Base-by-base conservation (phyloP, 225 moss, liverwort and hornwort species). In the Asterella californica region DNA sequence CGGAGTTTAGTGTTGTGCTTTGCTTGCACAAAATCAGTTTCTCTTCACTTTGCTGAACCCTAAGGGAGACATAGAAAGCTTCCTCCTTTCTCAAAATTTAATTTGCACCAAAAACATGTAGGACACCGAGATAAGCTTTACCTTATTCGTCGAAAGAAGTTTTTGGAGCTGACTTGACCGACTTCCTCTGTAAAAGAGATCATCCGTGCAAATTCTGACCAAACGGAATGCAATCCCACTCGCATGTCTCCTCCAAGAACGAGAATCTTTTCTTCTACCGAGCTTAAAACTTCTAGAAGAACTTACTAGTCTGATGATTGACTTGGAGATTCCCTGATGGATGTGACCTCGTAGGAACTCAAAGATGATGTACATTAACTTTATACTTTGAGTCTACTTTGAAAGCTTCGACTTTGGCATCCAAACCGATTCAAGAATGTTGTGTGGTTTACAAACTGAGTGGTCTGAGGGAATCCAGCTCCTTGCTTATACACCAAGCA, bases 111-210 rank as follows among this genome's bases (percentile, higher is more conserved):
- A 29, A 30, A 42, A 7, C 42, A 42, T 32, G 27, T 25, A n/a
- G n/a, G 30, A n/a, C 21, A 64, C 25, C 6, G 10, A 45, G 8
- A 42, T 17, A 70, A 25, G 38, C 7, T 0, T 33, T 65, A 78
- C 78, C 78, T 65, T 22, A 78, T 65, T 29, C 65, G 45, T 64
- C 78, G 63, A 24, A 78, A 78, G 27, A 78, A 48, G 18, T 78
- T 64, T 64, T 65, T 64, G 8, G 78, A 65, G 49, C 65, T 64
- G 19, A 65, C 47, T 47, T 48, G 9, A 25, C 38, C 42, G 42
- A 38, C 5, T 27, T 65, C 61, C 29, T 78, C 64, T 78, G 65
- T 14, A 78, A 47, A 50, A 17, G 0, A 6, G 22, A 52, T 25
- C 24, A 52, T 32, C 30, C 36, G 0, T 9, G 36, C 32, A 75